Base-by-base conservation (phyloP, 2,329 filamentous ascomycete genomes). In the Aspergillus brasiliensis region DNA sequence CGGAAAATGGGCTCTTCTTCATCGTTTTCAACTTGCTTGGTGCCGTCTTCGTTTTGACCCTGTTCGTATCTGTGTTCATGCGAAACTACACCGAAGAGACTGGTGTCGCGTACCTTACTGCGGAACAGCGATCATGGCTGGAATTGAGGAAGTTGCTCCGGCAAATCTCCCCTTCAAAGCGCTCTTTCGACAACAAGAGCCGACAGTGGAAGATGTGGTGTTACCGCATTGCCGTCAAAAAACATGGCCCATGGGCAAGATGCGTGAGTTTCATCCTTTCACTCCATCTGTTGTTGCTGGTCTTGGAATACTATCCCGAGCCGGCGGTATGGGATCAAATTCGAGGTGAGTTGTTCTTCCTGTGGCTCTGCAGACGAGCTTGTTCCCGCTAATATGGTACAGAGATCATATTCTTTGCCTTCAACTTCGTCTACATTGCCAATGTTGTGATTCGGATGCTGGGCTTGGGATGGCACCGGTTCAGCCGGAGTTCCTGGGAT, bases 31-130 rank as follows among this genome's bases (percentile, higher is more conserved):
- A 99, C 77, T 85, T 99, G 73, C 84, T 99, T 69, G 92, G 92
- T 31, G 95, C 95, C 0, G 94, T 99, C 65, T 99, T 99, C 78
- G 90, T 99, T 62, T 83, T 99, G 72, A 99, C 95, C 1, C 81
- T 99, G 72, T 99, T 99, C 76, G 96, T 99, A 51, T 98, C 95
- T 58, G 95, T 99, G 62, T 99, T 99, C 76, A 99, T 99, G 95
- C 91, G 95, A 62, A 99, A 97, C 75, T 99, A 99, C 77, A 99
- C 95, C 0, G 95, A 99, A 77, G 93, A 98, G 77, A 99, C 95
- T 0, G 95, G 95, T 1, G 95, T 99, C 46, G 95, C 95, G 2
- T 99, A 94, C 74, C 81, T 99, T 69, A 99, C 95, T 1, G 90
- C 93, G 0, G 95, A 99, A 69, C 95, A 99, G 74, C 88, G 95